Conservation (phyloP, 2,329 filamentous ascomycete species). For the Cordyceps cateniannulata region DNA sequence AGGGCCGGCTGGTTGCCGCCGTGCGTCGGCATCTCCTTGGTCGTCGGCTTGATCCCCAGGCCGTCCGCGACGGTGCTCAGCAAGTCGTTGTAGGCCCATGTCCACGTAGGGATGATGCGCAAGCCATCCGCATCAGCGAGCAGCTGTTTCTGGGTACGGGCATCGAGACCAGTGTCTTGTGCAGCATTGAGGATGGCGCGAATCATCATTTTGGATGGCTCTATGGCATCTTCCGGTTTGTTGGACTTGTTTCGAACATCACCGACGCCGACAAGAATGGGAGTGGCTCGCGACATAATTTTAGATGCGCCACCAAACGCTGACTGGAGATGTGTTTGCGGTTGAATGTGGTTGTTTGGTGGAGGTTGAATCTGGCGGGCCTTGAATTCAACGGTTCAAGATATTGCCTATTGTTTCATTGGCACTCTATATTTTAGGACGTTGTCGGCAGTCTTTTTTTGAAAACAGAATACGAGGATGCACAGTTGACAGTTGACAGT, state of each 20-base stretch:
- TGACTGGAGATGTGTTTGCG: not conserved
- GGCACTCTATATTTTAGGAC: not conserved
- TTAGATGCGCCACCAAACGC: not conserved
- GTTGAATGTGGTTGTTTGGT: not conserved
- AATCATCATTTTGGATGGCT: conserved; percentile 54
- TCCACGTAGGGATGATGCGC: conserved; percentile 56
- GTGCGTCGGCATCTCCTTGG: conserved; percentile 48
- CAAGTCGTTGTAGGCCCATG: conserved; percentile 57
- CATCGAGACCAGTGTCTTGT: conserved; percentile 34
- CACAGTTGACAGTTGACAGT: not conserved
- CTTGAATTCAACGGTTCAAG: not conserved
- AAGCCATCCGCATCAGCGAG: conserved; percentile 49
- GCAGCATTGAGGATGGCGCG: conserved; percentile 47
- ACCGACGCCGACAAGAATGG: conserved; percentile 56
- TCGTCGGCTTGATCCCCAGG: conserved; percentile 40
- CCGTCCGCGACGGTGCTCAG: conserved; percentile 45
- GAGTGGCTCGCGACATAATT: conserved; percentile 21
- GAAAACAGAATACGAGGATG: not conserved
- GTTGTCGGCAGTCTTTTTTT: not conserved
- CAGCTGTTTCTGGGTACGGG: conserved; percentile 23
- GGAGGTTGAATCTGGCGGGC: not conserved
- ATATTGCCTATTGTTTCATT: not conserved
- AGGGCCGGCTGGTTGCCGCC: conserved; percentile 58
- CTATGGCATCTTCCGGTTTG: conserved; percentile 39
- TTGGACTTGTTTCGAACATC: conserved; percentile 54